Percentiles rank a stretch among this genome's conserved stretches.
These are phyloP conservation scores for Verticillium isaacii DNA, from an alignment of 2,329 filamentous ascomycete species.

Conservation along the genomic window DNA sequence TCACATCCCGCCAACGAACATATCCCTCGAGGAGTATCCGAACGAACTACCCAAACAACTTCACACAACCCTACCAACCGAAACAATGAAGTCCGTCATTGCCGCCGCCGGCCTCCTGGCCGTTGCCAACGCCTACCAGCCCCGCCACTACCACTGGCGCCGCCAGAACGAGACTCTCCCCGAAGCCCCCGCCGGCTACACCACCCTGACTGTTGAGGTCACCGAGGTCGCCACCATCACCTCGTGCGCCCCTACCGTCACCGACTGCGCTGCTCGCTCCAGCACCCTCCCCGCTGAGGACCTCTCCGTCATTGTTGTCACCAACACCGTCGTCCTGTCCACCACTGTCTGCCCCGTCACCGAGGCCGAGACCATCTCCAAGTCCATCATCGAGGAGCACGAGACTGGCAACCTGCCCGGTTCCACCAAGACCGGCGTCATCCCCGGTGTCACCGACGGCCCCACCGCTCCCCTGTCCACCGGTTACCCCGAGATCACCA, in stretches of 20 bases:
- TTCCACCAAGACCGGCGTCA: conserved; percentile 23
- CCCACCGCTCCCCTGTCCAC: conserved; percentile 30
- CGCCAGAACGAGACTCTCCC: conserved; percentile 15
- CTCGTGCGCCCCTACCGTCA: conserved; percentile 52
- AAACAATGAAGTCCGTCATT: conserved; percentile 44
- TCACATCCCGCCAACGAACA: neutral
- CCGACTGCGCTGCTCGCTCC: conserved; percentile 45
- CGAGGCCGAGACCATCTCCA: conserved; percentile 34
- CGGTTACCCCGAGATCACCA: conserved; percentile 14
- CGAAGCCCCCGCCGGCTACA: conserved; percentile 17
- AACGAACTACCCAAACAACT: neutral
- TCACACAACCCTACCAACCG: conserved; percentile 13
- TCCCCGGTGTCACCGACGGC: conserved; percentile 14
- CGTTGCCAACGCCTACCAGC: conserved; percentile 34
- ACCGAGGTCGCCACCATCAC: conserved; percentile 54
- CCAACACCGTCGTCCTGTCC: conserved; percentile 33
- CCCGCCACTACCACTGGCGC: conserved; percentile 25
- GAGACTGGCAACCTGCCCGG: conserved; percentile 31
- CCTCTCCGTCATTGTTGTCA: conserved; percentile 27
- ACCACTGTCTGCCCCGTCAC: conserved; percentile 41
- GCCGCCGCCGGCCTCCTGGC: conserved; percentile 38
- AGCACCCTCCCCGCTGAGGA: conserved; percentile 29
- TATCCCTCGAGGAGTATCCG: neutral
- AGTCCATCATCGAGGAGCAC: conserved; percentile 30
- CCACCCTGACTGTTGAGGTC: conserved; percentile 44